These are phyloP conservation scores for Pseudogymnoascus sp. DNA, from an alignment of 2,329 filamentous ascomycete genomes.

Conservation along the genomic window DNA sequence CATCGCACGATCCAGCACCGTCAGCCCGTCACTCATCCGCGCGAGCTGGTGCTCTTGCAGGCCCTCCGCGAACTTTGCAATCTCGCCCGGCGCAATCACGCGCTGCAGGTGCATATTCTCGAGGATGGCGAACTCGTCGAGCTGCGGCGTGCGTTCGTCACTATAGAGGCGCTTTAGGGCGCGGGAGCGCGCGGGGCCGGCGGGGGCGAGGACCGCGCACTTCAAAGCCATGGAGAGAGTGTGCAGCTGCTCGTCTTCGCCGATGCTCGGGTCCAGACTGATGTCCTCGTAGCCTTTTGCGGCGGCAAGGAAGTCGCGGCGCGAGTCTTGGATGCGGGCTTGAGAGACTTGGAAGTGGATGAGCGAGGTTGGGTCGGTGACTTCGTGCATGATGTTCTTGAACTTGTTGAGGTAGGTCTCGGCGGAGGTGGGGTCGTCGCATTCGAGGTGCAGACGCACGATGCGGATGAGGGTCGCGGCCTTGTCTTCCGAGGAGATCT, in stretches of 20 bases:
- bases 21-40: constrained; percentile 80
- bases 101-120: constrained; percentile 98
- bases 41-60: constrained; percentile 85
- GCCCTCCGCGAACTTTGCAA: constrained; percentile 73
- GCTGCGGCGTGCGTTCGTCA: constrained; percentile 70
- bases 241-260: constrained; percentile 72
- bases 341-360: constrained; percentile 87
- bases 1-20: constrained; percentile 85
- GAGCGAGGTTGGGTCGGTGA: constrained; percentile 64
- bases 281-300: constrained; percentile 83
- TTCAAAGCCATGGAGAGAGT: constrained; percentile 82
- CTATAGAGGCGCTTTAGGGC: constrained; percentile 82
- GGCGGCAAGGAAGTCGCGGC: constrained; percentile 81
- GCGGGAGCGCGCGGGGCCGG: constrained; percentile 74
- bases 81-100: constrained; percentile 71
- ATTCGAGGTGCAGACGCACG: constrained; percentile 87
- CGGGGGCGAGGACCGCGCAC: constrained; percentile 86
- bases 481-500: constrained; percentile 73
- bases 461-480: constrained; percentile 87
- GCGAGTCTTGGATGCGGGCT: constrained; percentile 85
- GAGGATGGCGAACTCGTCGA: constrained; percentile 77
- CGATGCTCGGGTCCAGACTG: constrained; percentile 68
- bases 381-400: constrained; percentile 80
- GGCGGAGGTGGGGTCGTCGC: constrained; percentile 79
- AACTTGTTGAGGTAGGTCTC: constrained; percentile 88